Evolutionary conservation across 371 early-diverging fungal species (phyloP).

Genomic region (Dichotomocladium elegans): DNA sequence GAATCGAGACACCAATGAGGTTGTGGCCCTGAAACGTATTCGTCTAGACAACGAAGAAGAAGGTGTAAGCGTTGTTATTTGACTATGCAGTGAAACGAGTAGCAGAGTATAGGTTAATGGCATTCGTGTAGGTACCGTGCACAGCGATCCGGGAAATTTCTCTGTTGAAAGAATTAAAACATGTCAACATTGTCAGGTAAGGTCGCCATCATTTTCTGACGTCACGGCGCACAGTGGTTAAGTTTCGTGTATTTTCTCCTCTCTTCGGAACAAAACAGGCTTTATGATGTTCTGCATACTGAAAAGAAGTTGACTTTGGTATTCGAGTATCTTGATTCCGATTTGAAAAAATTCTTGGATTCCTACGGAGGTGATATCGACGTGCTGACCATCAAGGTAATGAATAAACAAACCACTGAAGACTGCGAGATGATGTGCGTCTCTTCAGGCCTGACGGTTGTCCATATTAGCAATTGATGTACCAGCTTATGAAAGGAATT

Average conservation of each 20-base stretch:
- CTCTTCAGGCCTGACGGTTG: background rate
- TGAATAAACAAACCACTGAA: too few relatives aligned
- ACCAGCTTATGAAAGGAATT: constrained; percentile 81
- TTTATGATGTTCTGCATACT: constrained; percentile 94
- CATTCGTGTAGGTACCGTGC: constrained; percentile 76
- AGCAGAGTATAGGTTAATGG: too few relatives aligned
- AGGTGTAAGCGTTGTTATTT: constrained; percentile 54
- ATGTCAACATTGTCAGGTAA: constrained; percentile 92
- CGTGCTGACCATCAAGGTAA: constrained; percentile 69
- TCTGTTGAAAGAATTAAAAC: constrained; percentile 90
- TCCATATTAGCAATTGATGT: constrained; percentile 63
- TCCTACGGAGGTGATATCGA: constrained; percentile 82
- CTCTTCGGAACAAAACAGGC: constrained; percentile 30
- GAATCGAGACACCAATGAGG: constrained; percentile 86
- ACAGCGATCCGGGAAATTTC: constrained; percentile 99
- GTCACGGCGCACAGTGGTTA: background rate
- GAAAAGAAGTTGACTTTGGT: constrained; percentile 92
- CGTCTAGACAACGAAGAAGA: constrained; percentile 96
- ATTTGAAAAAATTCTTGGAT: constrained; percentile 90
- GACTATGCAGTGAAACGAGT: background rate
- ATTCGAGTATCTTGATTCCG: constrained; percentile 94
- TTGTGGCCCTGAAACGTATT: constrained; percentile 98
- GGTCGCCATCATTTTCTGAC: background rate
- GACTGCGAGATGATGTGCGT: too few relatives aligned
- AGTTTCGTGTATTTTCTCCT: background rate